Evolutionary conservation across 768 basidiomycete genomes (phyloP), one percentile per base, ranked within the genome.

Genomic region (Lactifluus pinguis): DNA sequence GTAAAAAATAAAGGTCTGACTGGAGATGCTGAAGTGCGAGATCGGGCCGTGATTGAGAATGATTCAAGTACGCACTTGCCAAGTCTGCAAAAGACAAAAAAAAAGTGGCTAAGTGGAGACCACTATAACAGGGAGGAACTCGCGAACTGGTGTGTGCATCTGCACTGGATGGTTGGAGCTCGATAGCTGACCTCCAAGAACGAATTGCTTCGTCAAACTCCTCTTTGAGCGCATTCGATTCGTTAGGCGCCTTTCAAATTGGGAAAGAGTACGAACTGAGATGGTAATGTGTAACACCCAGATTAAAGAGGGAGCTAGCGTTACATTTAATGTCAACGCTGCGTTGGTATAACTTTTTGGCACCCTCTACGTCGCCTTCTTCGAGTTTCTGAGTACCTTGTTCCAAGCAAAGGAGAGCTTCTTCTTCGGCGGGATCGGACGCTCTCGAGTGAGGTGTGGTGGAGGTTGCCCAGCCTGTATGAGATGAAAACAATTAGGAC

Each of bases 261-360:
- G 59, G 41, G 63, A 42, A 62, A 15, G 50, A 60, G 25, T 55
- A 78, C 84, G 60, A 70, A 92, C 90, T 92, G 51, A 92, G 80
- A 72, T 93, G 91, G 71, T 92, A 93, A 69, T 90, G 85, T 4
- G 92, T 91, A 34, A 93, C 92, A 47, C 92, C 91, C 14, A 92
- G 79, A 70, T 93, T 93, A 74, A 92, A 93, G 42, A 93, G 79
- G 13, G 87, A 85, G 71, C 86, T 89, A 10, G 89, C 87, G 57
- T 80, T 88, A 60, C 84, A 81, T 70, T 86, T 85, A 59, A 93
- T 89, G 68, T 91, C 84, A 32, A 85, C 81, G 68, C 89, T 91
- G 65, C 89, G 83, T 71, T 80, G 76, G 73, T 92, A 93, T 42
- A 89, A 77, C 50, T 76, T 76, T 71, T 87, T 92, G 54, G 91